Conservation (phyloP, 495 filamentous ascomycete genomes). For the Penicillium manginii region DNA sequence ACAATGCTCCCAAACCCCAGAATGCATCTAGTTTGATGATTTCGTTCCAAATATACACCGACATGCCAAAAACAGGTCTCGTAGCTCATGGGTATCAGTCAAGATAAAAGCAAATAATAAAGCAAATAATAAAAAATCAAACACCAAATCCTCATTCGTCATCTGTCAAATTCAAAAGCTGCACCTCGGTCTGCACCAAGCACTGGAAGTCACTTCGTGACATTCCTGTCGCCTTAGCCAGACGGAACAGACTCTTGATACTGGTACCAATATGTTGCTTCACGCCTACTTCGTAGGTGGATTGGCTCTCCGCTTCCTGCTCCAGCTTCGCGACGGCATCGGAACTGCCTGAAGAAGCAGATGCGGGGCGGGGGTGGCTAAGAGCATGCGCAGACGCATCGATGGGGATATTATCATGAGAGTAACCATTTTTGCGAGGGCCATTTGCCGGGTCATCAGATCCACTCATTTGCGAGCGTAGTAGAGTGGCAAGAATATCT, state of each 20-base stretch:
- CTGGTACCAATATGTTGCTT: conserved; percentile 88
- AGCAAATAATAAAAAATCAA: conserved; percentile 24
- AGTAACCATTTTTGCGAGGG: conserved; percentile 32
- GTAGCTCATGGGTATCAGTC: conserved; percentile 29
- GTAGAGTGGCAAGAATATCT: conserved; percentile 44
- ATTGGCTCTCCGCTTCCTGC: conserved; percentile 62
- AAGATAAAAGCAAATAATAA: conserved; percentile 16
- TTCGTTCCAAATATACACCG: conserved; percentile 15
- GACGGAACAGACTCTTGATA: conserved; percentile 83
- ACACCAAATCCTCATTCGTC: conserved; percentile 39
- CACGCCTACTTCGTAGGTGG: conserved; percentile 75
- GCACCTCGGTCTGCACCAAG: conserved; percentile 78
- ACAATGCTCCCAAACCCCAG: neutral
- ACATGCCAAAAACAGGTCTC: conserved; percentile 20
- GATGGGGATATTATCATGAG: conserved; percentile 18
- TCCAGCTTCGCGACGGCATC: conserved; percentile 68
- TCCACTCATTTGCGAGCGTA: conserved; percentile 36
- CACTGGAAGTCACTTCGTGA: conserved; percentile 81
- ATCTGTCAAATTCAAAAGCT: conserved; percentile 76
- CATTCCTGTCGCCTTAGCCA: conserved; percentile 81
- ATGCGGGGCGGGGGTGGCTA: conserved; percentile 49
- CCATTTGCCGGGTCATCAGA: conserved; percentile 12
- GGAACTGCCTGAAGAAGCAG: conserved; percentile 59
- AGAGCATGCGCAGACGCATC: conserved; percentile 31
- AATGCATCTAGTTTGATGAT: conserved; percentile 20